These are phyloP conservation scores for Globisporangium echinulatum DNA, from an alignment of 352 stramenopile species.

Conservation along the genomic window DNA sequence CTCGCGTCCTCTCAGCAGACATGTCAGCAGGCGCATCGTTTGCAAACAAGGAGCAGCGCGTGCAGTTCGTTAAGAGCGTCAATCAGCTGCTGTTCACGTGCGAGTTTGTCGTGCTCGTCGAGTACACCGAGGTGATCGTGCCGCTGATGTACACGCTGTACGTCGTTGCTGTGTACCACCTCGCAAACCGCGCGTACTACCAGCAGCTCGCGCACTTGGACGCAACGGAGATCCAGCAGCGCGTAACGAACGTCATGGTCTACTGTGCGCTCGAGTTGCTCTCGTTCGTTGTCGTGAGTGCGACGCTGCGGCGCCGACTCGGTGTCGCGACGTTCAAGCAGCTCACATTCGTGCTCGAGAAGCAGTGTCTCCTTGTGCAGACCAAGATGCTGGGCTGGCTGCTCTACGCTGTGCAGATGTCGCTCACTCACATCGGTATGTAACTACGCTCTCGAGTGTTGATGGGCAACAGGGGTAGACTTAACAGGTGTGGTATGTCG, in stretches of 20 bases:
- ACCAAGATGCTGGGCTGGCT: constrained; percentile 33
- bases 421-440: constrained; percentile 8
- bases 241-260: constrained; percentile 16
- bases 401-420: constrained; percentile 8
- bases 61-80: background rate
- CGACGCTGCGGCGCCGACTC: constrained; percentile 16
- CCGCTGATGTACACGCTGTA: constrained; percentile 12
- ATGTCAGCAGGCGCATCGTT: background rate
- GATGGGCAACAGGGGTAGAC: background rate
- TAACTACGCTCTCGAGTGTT: background rate
- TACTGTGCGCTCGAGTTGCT: constrained; percentile 31
- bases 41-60: background rate
- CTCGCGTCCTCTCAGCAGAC: background rate
- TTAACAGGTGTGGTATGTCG: background rate
- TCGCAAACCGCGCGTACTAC: constrained; percentile 7
- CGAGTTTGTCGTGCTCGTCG: constrained; percentile 17
- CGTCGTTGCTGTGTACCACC: background rate
- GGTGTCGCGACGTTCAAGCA: constrained; percentile 18
- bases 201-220: background rate
- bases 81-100: constrained; percentile 7
- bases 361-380: constrained; percentile 25
- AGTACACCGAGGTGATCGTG: constrained; percentile 14
- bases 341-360: constrained; percentile 26
- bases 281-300: constrained; percentile 25
- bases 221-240: background rate